Percentiles rank a stretch among this genome's conserved stretches.
phyloP scores from a whole-genome alignment of 176 grass and related monocot species.

The Rhipidocladum racemiflorum region DNA sequence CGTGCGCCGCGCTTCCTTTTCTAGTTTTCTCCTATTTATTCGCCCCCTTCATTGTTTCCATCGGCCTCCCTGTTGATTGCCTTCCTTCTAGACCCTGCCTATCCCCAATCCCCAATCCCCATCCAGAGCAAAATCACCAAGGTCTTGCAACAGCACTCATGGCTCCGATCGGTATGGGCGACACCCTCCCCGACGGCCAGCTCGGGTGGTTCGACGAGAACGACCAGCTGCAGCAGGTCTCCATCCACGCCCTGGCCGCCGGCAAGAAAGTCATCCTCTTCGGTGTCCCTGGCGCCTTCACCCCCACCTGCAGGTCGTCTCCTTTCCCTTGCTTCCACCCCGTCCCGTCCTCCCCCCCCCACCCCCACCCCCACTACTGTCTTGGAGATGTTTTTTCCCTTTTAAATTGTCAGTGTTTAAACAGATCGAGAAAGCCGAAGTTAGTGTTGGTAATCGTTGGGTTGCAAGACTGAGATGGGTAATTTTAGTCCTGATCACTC shows the following conservation, averaged over 20 bases:
- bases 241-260: slow-evolving; percentile 66
- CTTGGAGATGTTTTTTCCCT: neutral
- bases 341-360: neutral
- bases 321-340: neutral
- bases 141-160: slow-evolving; percentile 19
- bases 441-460: neutral
- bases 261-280: slow-evolving; percentile 95
- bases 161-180: slow-evolving; percentile 79
- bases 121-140: neutral
- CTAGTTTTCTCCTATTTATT: too few species aligned
- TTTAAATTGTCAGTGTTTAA: neutral
- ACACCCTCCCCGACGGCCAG: slow-evolving; percentile 64
- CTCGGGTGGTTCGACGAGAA: slow-evolving; percentile 75
- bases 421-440: neutral
- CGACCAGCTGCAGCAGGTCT: slow-evolving; percentile 67
- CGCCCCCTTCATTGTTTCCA: too few species aligned
- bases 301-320: slow-evolving; percentile 85
- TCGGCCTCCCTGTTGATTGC: too few species aligned
- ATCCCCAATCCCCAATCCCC: too few species aligned
- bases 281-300: slow-evolving; percentile 96
- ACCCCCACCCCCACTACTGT: too few species aligned
- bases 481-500: neutral
- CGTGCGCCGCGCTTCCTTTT: too few species aligned
- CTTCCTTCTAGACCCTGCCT: too few species aligned
- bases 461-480: neutral